phyloP scores from a whole-genome alignment of 2,329 filamentous ascomycete genomes.

The Xylariaceae sp. region DNA sequence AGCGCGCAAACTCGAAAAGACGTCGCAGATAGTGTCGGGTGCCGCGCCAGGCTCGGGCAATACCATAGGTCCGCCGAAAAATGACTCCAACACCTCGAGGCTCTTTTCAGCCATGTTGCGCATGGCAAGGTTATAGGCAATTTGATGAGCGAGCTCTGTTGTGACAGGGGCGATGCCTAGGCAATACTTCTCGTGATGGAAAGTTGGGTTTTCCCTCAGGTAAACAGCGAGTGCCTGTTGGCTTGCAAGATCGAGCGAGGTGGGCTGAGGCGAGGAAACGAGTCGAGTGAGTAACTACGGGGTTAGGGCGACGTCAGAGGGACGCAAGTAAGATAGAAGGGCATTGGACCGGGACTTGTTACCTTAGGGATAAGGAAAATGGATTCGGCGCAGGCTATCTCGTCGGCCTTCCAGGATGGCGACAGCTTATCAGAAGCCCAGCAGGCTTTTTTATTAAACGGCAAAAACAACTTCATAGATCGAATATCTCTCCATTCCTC shows the following conservation, averaged over 20 bases:
- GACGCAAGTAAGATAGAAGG: slow-evolving; percentile 3
- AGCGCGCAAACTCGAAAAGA: slow-evolving; percentile 8
- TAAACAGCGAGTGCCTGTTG: slow-evolving; percentile 8
- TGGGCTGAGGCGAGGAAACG: background rate
- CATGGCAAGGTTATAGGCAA: slow-evolving; percentile 4
- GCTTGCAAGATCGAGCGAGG: slow-evolving; percentile 7
- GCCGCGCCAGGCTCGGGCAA: slow-evolving; percentile 10
- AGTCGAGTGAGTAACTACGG: slow-evolving; percentile 8
- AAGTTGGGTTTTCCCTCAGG: slow-evolving; percentile 3
- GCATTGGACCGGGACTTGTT: background rate
- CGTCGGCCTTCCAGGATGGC: slow-evolving; percentile 6
- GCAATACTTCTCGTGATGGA: slow-evolving; percentile 7
- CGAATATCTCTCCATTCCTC: background rate
- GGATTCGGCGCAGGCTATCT: background rate
- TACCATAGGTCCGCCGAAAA: slow-evolving; percentile 12
- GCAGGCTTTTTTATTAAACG: slow-evolving; percentile 3
- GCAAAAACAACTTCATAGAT: background rate
- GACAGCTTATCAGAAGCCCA: slow-evolving; percentile 8
- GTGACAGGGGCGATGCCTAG: slow-evolving; percentile 4
- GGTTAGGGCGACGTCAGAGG: slow-evolving; percentile 1
- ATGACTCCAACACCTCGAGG: slow-evolving; percentile 9
- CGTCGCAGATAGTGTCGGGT: slow-evolving; percentile 8
- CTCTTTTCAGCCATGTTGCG: slow-evolving; percentile 9
- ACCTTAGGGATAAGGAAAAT: slow-evolving; percentile 6
- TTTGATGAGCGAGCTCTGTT: slow-evolving; percentile 10